A percentile compares a stretch with the other conserved stretches of the same genome.
phyloP scores from a whole-genome alignment of 2,329 filamentous ascomycete species.

The Mollisia scopiformis region DNA sequence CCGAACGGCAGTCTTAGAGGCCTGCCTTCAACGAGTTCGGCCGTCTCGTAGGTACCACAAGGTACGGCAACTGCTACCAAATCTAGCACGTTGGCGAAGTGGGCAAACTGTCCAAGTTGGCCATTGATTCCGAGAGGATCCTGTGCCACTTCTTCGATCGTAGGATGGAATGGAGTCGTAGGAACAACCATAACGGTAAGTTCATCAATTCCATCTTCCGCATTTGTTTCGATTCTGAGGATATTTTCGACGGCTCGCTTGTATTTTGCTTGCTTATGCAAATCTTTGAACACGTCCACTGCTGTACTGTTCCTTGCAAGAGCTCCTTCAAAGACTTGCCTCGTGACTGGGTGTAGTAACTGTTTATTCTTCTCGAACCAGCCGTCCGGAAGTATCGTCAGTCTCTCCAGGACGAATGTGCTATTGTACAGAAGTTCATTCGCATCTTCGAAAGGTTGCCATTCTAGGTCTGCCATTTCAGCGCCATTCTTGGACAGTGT shows the following conservation, averaged over 20 bases:
- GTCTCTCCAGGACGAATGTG: slow-evolving; percentile 54
- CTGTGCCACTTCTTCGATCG: slow-evolving; percentile 50
- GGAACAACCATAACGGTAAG: slow-evolving; percentile 50
- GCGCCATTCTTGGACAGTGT: slow-evolving; percentile 42
- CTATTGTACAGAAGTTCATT: slow-evolving; percentile 55
- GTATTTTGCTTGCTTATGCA: slow-evolving; percentile 47
- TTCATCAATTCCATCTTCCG: slow-evolving; percentile 31
- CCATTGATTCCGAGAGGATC: slow-evolving; percentile 54
- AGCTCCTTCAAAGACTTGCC: slow-evolving; percentile 46
- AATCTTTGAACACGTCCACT: slow-evolving; percentile 51
- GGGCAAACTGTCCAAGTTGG: slow-evolving; percentile 51
- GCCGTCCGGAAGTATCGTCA: slow-evolving; percentile 44
- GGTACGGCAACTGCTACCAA: slow-evolving; percentile 45
- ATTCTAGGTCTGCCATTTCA: slow-evolving; percentile 39
- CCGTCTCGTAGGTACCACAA: slow-evolving; percentile 28
- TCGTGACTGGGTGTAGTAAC: slow-evolving; percentile 52
- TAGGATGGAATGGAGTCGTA: slow-evolving; percentile 51
- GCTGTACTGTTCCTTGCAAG: slow-evolving; percentile 43
- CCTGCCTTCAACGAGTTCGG: slow-evolving; percentile 13
- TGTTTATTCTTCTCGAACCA: slow-evolving; percentile 50
- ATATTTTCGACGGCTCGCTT: slow-evolving; percentile 44
- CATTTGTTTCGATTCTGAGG: slow-evolving; percentile 36
- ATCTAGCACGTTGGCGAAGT: slow-evolving; percentile 59
- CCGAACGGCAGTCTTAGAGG: slow-evolving; percentile 44
- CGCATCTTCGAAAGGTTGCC: slow-evolving; percentile 49